Evolutionary conservation across 257 asterid species (phyloP), one percentile per base, ranked within the genome.

Genomic region (Capsicum rhomboideum): DNA sequence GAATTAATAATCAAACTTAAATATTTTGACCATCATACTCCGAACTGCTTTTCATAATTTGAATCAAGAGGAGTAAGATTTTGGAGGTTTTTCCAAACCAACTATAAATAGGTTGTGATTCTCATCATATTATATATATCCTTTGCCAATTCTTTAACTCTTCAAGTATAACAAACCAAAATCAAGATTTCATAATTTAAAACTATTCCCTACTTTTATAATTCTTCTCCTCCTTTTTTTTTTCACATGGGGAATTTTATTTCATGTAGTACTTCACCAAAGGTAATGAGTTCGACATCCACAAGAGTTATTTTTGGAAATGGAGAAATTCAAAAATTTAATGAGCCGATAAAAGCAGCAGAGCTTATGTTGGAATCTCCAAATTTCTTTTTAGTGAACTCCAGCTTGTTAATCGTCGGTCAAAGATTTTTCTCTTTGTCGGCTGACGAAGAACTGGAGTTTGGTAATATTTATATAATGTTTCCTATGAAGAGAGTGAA

Each of bases 311-410:
- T 93, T 44, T 89, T 93, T 72, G 95, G 95, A 29, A 89, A 85
- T 69, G 98, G 98, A 72, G 91, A 92, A 85, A 84, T 92, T 9
- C 90, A 89, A 20, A 93, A 89, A 84, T 91, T 90, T 85, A 88
- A 90, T 14, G 89, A 93, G 11, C 89, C 90, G 46, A 88, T 86
- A 2, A 92, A 86, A 88, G 97, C 97, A 79, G 97, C 97, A 21
- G 97, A 93, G 85, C 89, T 93, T 74, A 93, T 93, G 97, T 93
- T 93, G 29, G 97, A 93, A 53, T 85, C 87, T 10, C 95, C 97
- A 0, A 84, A 37, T 80, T 88, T 34, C 64, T 92, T 91, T 91
- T 56, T 93, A 69, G 91, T 91, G 17, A 89, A 92, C 86, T 86
- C 95, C 21, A 84, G 74, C 31, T 85, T 92, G 12, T 84, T 93